phyloP scores from a whole-genome alignment of 2,329 filamentous ascomycete genomes.

The Arthrobotrys musiformis region DNA sequence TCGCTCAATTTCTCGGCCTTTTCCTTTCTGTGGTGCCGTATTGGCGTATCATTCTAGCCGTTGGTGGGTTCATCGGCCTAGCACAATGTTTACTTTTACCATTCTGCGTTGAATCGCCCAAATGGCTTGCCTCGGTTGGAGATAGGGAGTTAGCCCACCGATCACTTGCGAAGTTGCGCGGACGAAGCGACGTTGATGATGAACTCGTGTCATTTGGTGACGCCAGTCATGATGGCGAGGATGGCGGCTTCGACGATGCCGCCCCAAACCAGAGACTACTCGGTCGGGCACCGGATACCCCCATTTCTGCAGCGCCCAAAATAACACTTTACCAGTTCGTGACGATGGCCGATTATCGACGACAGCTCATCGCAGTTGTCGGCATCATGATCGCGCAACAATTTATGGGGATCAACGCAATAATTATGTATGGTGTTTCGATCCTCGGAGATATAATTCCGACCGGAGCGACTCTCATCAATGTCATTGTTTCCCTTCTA shows the following conservation, averaged over 20 bases:
- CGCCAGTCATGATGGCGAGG: conserved; percentile 53
- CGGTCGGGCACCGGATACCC: conserved; percentile 60
- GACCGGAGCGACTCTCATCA: conserved; percentile 82
- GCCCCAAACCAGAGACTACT: conserved; percentile 73
- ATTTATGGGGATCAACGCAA: conserved; percentile 92
- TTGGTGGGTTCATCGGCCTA: conserved; percentile 75
- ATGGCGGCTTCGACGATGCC: conserved; percentile 56
- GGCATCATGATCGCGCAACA: conserved; percentile 95
- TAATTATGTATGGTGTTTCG: conserved; percentile 98
- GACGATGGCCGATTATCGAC: conserved; percentile 74
- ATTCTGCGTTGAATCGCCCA: conserved; percentile 85
- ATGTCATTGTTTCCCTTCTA: conserved; percentile 84
- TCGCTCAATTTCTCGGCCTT: conserved; percentile 84
- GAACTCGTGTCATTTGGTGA: conserved; percentile 73
- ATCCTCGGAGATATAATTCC: conserved; percentile 83
- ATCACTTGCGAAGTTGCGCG: conserved; percentile 79
- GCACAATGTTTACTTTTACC: conserved; percentile 77
- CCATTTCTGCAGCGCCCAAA: conserved; percentile 59
- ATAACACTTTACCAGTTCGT: conserved; percentile 75
- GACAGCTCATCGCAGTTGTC: conserved; percentile 82
- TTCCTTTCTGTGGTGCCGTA: conserved; percentile 77
- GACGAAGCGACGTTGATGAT: conserved; percentile 75
- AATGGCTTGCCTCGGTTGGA: conserved; percentile 80
- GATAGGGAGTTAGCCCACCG: conserved; percentile 71
- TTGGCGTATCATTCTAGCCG: conserved; percentile 85